phyloP scores from a whole-genome alignment of 2,329 filamentous ascomycete genomes.

The Paecilomyces dactylethromorphus region DNA sequence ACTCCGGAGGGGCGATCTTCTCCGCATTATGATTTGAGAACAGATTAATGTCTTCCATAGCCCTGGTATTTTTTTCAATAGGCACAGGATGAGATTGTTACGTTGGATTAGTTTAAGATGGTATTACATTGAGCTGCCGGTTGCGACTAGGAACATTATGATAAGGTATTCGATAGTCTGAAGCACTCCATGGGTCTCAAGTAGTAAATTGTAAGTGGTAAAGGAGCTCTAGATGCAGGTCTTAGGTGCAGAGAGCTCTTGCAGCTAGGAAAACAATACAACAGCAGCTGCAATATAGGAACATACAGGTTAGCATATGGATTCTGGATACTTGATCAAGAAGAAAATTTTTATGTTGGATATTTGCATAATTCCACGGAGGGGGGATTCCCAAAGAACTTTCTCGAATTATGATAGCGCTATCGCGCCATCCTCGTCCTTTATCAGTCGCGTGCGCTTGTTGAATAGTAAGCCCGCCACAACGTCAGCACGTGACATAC shows the following conservation, averaged over 20 bases:
- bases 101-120: too few relatives aligned
- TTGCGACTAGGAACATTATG: too few relatives aligned
- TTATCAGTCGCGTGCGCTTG: not conserved
- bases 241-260: not conserved
- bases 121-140: too few relatives aligned
- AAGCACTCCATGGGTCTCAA: not conserved
- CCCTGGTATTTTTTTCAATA: too few relatives aligned
- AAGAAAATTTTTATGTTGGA: not conserved
- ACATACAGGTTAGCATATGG: not conserved
- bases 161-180: not conserved
- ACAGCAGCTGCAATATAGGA: not conserved
- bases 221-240: not conserved
- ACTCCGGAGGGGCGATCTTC: not conserved
- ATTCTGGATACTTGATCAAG: not conserved
- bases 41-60: not conserved
- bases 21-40: not conserved
- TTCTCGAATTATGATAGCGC: not conserved
- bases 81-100: too few relatives aligned
- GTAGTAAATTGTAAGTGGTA: not conserved
- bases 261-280: not conserved
- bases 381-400: not conserved
- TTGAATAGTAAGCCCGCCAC: not conserved
- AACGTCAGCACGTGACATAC: conserved; percentile 1
- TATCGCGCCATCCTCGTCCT: not conserved
- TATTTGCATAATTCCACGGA: not conserved